phyloP scores from a whole-genome alignment of 495 filamentous ascomycete species.

The Sabuloglossum arenarium region DNA sequence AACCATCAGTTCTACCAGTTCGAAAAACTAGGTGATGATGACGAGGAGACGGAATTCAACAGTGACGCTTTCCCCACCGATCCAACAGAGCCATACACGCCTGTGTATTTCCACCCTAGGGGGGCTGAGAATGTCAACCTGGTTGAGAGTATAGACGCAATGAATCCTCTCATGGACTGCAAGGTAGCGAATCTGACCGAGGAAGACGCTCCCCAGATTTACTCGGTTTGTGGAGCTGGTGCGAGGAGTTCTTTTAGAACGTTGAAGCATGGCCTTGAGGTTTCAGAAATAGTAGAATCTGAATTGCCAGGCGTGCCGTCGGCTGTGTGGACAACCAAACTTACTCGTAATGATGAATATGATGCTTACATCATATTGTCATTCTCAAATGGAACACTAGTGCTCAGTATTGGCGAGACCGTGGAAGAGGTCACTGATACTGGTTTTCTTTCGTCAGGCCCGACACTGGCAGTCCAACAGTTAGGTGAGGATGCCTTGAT shows the following conservation, averaged over 20 bases:
- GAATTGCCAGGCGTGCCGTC: slow-evolving; percentile 69
- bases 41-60: slow-evolving; percentile 64
- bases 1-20: slow-evolving; percentile 95
- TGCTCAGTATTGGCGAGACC: slow-evolving; percentile 85
- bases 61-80: slow-evolving; percentile 71
- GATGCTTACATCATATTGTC: slow-evolving; percentile 63
- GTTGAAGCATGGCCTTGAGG: slow-evolving; percentile 78
- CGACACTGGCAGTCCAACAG: slow-evolving; percentile 82
- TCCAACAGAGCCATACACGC: slow-evolving; percentile 39
- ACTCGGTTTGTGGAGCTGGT: slow-evolving; percentile 71
- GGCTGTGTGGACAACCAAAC: slow-evolving; percentile 87
- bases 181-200: slow-evolving; percentile 73
- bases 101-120: slow-evolving; percentile 69
- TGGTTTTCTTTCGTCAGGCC: slow-evolving; percentile 66
- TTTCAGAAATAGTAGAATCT: slow-evolving; percentile 84
- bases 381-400: slow-evolving; percentile 52
- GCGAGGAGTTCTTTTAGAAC: slow-evolving; percentile 77
- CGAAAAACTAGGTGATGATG: slow-evolving; percentile 91
- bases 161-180: slow-evolving; percentile 81
- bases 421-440: slow-evolving; percentile 90
- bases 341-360: slow-evolving; percentile 60
- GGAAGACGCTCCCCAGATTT: slow-evolving; percentile 93
- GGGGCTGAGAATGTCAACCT: slow-evolving; percentile 62
- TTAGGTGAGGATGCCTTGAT: slow-evolving; percentile 83
- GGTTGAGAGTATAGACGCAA: slow-evolving; percentile 66